Evolutionary conservation across 2,329 filamentous ascomycete species (phyloP), one percentile per base, ranked within the genome.

Genomic region (Xylariales sp.): DNA sequence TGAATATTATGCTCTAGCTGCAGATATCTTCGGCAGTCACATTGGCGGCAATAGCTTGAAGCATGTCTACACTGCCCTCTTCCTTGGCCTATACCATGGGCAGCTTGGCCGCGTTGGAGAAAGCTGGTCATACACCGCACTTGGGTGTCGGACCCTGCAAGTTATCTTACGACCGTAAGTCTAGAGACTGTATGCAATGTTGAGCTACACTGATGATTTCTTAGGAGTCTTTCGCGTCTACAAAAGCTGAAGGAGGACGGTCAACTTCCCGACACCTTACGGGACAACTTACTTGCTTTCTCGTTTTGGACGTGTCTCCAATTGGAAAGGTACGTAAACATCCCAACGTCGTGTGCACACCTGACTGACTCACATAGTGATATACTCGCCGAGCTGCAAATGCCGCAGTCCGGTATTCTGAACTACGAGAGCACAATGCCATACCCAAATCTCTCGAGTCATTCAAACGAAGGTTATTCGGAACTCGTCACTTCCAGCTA

Each of bases 291-390:
- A 43, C 71, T 84, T 25, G 71, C 84, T 11, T 75, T 94, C 52
- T 84, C 88, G 0, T 96, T 90, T 55, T 97, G 91, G 91, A 93
- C 90, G 6, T 95, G 88, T 58, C 69, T 96, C 48, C 91, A 97
- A 57, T 73, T 97, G 9, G 91, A 97, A 63, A 95, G 84, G 84
- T 88, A 62, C 51, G 63, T 31, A 12, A 4, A 15, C n/a, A 16
- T 12, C 25, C 8, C 21, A 3, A 15, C 25, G 8, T 21, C 7
- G 20, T 20, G 4, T 16, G 9, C 3, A 14, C 19, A n/a, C 8
- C 36, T 39, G 31, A 28, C 22, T 16, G 19, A 34, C 12, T 32
- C n/a, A 29, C 33, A 7, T 43, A 89, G 89, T 62, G 91, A 97
- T 60, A 88, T 97, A 33, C 75, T 96, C 34, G 93, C 93, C 3